Base-by-base conservation (phyloP, 1,139 yeast species). In the Debaryomycetaceae sp. region DNA sequence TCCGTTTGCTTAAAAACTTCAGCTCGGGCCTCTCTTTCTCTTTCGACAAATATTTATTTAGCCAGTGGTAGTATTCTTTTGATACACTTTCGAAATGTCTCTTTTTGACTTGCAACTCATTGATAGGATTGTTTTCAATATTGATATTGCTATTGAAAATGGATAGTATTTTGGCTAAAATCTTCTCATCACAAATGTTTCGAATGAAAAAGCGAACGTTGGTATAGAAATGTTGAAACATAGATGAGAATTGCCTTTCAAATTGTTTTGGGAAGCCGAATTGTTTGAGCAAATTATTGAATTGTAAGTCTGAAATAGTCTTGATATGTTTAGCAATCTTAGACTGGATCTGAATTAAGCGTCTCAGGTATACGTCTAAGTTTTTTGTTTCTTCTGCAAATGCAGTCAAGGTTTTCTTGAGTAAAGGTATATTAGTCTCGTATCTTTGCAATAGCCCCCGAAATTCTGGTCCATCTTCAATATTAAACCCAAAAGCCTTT, bases 401-500 rank as follows among this genome's bases (percentile, higher is more conserved):
- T 5, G 52, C 57, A 5, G 52, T 41, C 36, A 75, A 64, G 6
- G 69, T 61, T 34, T 67, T 67, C 42, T 75, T 73, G 45, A 82
- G 64, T 15, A 59, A 57, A 0, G 79, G 76, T 0, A 84, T 65
- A 36, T 68, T 65, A 17, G 67, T 65, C 55, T 86, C 94, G 51
- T 80, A 74, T 6, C 66, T 65, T 9, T 67, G 63, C 15, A 86
- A 59, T 0, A 79, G 64, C 28, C 77, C 79, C 37, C 94, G 65
- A 53, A 86, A 85, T 34, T 79, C 74, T 0, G 95, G 95, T 0
- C 94, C 94, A 53, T 86, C 95, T 42, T 81, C 85, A 53, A 67
- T 65, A 34, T 56, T 57, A 38, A 70, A 67, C 37, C 51, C 57
- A 45, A 70, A 70, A 5, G 66, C 65, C 34, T 49, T 55, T 35